These are phyloP conservation scores for Elaeis guineensis DNA, from an alignment of 176 grass and related monocot species.

Conservation along the genomic window DNA sequence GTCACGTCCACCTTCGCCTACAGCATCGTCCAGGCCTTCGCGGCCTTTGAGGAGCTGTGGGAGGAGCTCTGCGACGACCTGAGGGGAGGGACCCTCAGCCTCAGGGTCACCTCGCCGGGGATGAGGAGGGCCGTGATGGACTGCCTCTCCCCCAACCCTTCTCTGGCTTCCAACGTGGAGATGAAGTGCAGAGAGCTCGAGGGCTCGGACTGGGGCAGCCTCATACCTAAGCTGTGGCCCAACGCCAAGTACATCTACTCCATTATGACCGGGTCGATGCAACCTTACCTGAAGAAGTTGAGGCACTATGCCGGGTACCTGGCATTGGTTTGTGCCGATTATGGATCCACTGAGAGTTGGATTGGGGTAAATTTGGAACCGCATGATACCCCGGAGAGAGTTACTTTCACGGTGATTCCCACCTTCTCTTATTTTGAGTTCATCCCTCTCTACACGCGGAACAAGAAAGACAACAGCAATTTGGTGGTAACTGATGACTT, in stretches of 20 bases:
- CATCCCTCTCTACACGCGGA: conserved; percentile 16
- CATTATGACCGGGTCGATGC: conserved; percentile 26
- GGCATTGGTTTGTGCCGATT: conserved; percentile 11
- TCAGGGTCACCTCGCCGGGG: conserved; percentile 1
- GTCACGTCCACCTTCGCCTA: conserved; percentile 24
- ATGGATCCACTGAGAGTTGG: conserved; percentile 26
- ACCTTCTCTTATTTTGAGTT: conserved; percentile 26
- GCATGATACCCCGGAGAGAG: conserved; percentile 1
- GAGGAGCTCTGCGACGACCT: conserved; percentile 23
- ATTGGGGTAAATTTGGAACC: conserved; percentile 19
- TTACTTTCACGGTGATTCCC: conserved; percentile 9
- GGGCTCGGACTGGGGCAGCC: not conserved
- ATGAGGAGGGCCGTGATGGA: conserved; percentile 12
- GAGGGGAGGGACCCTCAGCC: conserved; percentile 3
- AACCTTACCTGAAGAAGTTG: conserved; percentile 21
- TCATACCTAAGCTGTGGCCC: conserved; percentile 22
- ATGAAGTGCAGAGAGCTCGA: conserved; percentile 3
- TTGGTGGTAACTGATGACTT: conserved; percentile 1
- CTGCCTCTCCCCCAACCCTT: not conserved
- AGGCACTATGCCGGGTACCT: conserved; percentile 13
- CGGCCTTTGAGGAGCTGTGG: conserved; percentile 10
- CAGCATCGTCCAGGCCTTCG: conserved; percentile 23
- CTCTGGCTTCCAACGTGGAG: not conserved
- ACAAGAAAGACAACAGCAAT: not conserved
- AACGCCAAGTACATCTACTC: conserved; percentile 25